A percentile compares a stretch with the other conserved stretches of the same genome.
phyloP scores from a whole-genome alignment of 1,139 yeast genomes.

The Candida frijolesensis region DNA sequence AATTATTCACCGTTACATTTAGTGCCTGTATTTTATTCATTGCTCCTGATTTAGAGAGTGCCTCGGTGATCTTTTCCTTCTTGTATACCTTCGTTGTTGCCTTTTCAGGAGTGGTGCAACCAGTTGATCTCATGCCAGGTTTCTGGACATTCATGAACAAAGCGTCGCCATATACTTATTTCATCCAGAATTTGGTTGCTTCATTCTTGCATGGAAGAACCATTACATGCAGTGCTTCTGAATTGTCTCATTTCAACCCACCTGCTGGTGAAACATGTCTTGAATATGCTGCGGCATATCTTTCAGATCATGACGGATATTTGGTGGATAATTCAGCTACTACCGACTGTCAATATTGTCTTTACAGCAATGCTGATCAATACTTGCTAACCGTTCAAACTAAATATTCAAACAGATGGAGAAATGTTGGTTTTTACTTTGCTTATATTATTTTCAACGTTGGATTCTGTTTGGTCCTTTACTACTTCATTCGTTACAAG shows the following conservation, averaged over 20 bases:
- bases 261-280: constrained; percentile 64
- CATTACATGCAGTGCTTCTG: constrained; percentile 55
- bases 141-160: constrained; percentile 71
- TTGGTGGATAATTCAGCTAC: constrained; percentile 55
- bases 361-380: constrained; percentile 53
- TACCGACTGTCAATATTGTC: constrained; percentile 60
- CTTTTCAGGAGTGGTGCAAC: constrained; percentile 69
- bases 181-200: constrained; percentile 59
- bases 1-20: constrained; percentile 53
- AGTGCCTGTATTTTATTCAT: constrained; percentile 57
- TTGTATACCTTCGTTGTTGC: constrained; percentile 54
- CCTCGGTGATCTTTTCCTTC: constrained; percentile 57
- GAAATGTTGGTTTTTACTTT: constrained; percentile 64
- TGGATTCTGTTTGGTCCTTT: constrained; percentile 22
- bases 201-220: constrained; percentile 55
- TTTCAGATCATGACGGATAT: constrained; percentile 47
- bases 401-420: constrained; percentile 54
- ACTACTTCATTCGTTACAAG: constrained; percentile 23
- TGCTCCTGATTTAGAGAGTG: constrained; percentile 65
- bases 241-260: constrained; percentile 55
- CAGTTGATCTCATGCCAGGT: constrained; percentile 58
- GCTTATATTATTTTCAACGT: constrained; percentile 59
- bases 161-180: constrained; percentile 69
- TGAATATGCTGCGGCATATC: constrained; percentile 40
- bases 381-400: constrained; percentile 49